Evolutionary conservation across 345 rosid genomes (phyloP), one percentile per base, ranked within the genome.

Genomic region (Murraya koenigii): DNA sequence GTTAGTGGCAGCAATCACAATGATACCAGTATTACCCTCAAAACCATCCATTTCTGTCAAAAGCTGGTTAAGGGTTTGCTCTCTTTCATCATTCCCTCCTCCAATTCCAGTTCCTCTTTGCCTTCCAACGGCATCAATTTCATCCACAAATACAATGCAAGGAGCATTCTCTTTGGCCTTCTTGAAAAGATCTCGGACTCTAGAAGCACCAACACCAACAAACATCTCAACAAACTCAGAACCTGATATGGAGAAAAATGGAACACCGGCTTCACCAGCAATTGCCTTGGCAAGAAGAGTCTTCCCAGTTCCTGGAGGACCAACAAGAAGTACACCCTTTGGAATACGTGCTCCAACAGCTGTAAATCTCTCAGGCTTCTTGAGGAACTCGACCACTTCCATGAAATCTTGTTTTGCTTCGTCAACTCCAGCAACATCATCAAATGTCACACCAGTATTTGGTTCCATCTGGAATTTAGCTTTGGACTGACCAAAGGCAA

Each of bases 381-480:
- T 96, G 41, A 96, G 75, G 82, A 96, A 96, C 93, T 93, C 99
- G 30, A 96, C 99, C 35, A 96, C 99, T 81, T 96, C 99, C 97
- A 94, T 91, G 89, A 96, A 96, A 78, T 96, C 99, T 78, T 96
- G 99, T 85, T 96, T 96, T 19, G 99, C 99, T 82, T 96, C 99
- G 82, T 96, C 99, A 72, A 96, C 99, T 78, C 99, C 99, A 56
- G 99, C 99, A 61, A 96, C 98, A 77, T 96, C 99, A 80, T 96
- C 97, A 78, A 96, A 96, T 25, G 98, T 96, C 22, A 96, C 99
- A 22, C 99, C 99, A 11, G 99, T 96, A 86, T 88, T 96, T 11
- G 98, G 97, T 78, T 96, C 99, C 99, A 96, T 96, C 69, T 94
- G 99, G 84, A 96, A 96, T 89, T 96, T 96, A 6, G 99, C 98